A percentile compares a stretch with the other conserved stretches of the same genome.
These are phyloP conservation scores for Antitrichia curtipendula DNA, from an alignment of 225 moss, liverwort and hornwort genomes.

Conservation along the genomic window DNA sequence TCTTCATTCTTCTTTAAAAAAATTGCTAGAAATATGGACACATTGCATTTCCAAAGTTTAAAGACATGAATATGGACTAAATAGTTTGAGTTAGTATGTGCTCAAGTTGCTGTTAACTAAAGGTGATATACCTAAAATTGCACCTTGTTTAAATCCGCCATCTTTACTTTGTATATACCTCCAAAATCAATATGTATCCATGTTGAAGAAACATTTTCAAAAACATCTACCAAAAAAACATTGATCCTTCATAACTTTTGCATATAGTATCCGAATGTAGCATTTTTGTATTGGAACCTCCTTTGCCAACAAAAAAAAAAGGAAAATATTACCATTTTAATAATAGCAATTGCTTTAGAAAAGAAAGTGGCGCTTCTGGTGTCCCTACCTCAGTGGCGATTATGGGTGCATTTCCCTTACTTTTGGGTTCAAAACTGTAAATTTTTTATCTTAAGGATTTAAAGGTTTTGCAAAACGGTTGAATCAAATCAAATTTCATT, in stretches of 20 bases:
- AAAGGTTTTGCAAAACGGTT: neutral
- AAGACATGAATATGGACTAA: fast-evolving
- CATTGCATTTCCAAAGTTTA: neutral
- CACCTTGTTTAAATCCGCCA: neutral
- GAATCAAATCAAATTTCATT: neutral
- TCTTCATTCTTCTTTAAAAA: neutral
- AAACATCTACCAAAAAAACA: neutral
- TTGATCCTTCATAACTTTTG: neutral
- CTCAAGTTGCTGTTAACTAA: neutral
- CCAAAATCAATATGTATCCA: neutral
- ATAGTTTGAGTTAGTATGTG: neutral
- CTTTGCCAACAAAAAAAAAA: neutral
- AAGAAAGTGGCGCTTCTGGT: neutral
- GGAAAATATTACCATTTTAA: neutral
- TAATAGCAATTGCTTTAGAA: neutral
- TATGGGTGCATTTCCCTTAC: neutral
- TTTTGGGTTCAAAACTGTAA: neutral
- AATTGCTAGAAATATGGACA: neutral
- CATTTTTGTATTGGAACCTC: neutral
- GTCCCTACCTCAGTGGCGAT: no score
- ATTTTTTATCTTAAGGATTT: neutral
- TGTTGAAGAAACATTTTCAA: fast-evolving
- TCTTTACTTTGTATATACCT: fast-evolving
- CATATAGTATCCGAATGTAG: neutral
- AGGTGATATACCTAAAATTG: neutral